Evolutionary conservation across 805 yeast species (phyloP), one percentile per base, ranked within the genome.

Genomic region (Nematodospora valgi): DNA sequence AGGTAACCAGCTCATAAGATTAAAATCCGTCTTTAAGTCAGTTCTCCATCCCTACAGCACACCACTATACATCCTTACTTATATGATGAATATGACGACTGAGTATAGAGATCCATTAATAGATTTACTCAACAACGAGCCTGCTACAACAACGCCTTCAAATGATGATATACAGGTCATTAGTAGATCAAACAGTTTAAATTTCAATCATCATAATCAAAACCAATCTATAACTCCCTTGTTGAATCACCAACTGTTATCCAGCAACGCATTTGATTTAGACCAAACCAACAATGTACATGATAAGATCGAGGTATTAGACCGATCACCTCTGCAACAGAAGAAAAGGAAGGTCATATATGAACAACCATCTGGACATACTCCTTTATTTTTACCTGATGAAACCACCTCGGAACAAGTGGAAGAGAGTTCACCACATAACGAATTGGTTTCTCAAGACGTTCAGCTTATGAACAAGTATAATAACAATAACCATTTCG

Each of bases 361-460:
- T 18, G n/a, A 37, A 19, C 27, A 26, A 13, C 41, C 44, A 14
- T 30, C 41, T 7, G 44, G 44, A n/a, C 31, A 29, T 6, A 40
- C 44, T 4, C 44, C 44, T 7, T 27, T 40, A 13, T 38, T 34
- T 25, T 10, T 24, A 7, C 39, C 39, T 11, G 16, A 16, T 6
- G 35, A 28, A 9, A 13, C 24, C 9, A 26, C 28, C 6, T 9
- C 30, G n/a, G 30, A 32, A 11, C 7, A 5, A 2, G 18, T 17
- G 3, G 13, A 12, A 31, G 11, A 6, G 17, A 4, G 12, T 11
- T 24, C 32, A 10, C 20, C 16, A n/a, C 34, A 35, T 16, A 29
- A 37, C 15, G 37, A 29, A 28, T 26, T 32, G 8, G 18, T 32
- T 10, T 15, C 38, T 8, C 38, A 38, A 16, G 42, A 38, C 23